Evolutionary conservation across 108 stramenopile genomes (phyloP), one percentile per base, ranked within the genome.

Genomic region (Nannochloropsis salina): DNA sequence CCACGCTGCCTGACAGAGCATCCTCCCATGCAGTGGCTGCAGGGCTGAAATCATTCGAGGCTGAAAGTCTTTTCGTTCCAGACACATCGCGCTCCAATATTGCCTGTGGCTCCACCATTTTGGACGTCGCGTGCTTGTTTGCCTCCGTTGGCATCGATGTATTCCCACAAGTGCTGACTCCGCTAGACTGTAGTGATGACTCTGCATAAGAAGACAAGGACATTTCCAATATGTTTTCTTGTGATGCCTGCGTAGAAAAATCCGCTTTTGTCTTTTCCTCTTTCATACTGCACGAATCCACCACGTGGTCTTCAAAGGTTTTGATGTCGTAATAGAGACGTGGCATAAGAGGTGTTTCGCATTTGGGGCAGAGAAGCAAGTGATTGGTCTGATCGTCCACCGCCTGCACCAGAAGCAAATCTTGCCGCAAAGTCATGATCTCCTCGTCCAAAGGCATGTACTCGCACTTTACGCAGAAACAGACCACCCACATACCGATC

Each of bases 291-390:
- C 31, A 31, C 31, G 31, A 31, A 31, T 31, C 61, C 61, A 74
- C 3, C 20, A 74, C 61, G n/a, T n/a, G 20, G 61, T 74, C 20
- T 74, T 74, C 1, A n/a, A 74, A 74, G 20, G 61, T 74, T n/a
- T 74, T 74, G 61, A 74, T 74, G n/a, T 74, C 61, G n/a, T 74
- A 74, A n/a, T 74, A 74, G 61, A 74, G 61, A n/a, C 61, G 61
- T 15, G 61, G 61, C 61, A 74, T 8, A 6, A 74, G 61, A 6
- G 61, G 61, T n/a, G 61, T 74, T 6, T 74, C 61, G 8, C 61
- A 74, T n/a, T 74, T 74, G 3, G 61, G 61, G 61, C 61, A 74
- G 61, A 74, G 61, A 74, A 74, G 61, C 4, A 74, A n/a, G 61
- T 74, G 4, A n/a, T 74, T 74, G 3, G 61, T n/a, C 20, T 6